Evolutionary conservation across 2,329 filamentous ascomycete genomes (phyloP).

Genomic region (Mycosphaerelloides madeirae): DNA sequence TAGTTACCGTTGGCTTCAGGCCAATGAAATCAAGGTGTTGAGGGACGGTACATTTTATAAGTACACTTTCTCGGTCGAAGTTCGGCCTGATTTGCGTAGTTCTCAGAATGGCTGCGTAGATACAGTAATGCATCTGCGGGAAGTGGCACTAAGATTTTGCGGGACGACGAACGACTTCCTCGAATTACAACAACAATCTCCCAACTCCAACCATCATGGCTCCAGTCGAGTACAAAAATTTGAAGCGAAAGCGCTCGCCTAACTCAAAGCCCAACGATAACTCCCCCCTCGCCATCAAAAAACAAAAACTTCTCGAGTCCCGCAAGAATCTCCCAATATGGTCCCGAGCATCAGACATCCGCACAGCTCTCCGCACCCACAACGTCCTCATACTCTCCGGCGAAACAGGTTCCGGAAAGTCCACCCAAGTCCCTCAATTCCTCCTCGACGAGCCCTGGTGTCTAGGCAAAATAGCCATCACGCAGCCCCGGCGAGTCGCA

Average conservation of each 20-base stretch:
- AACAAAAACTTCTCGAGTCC: slow-evolving; percentile 22
- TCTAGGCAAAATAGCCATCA: slow-evolving; percentile 80
- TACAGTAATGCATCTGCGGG: too few species aligned
- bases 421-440: slow-evolving; percentile 93
- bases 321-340: slow-evolving; percentile 77
- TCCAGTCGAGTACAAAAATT: slow-evolving; percentile 1
- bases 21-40: neutral
- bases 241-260: neutral
- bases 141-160: neutral
- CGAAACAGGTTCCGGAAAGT: slow-evolving; percentile 95
- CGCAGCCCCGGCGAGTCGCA: slow-evolving; percentile 87
- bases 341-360: slow-evolving; percentile 66
- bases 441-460: slow-evolving; percentile 78
- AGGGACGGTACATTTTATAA: too few species aligned
- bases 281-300: slow-evolving; percentile 11
- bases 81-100: too few species aligned
- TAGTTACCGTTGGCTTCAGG: neutral
- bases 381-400: slow-evolving; percentile 81
- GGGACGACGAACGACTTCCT: neutral
- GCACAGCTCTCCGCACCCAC: slow-evolving; percentile 52
- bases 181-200: neutral
- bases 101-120: too few species aligned
- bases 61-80: too few species aligned
- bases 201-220: neutral
- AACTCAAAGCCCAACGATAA: neutral